These are phyloP conservation scores for Aureoboletus auriporus DNA, from an alignment of 768 basidiomycete genomes.

Conservation along the genomic window DNA sequence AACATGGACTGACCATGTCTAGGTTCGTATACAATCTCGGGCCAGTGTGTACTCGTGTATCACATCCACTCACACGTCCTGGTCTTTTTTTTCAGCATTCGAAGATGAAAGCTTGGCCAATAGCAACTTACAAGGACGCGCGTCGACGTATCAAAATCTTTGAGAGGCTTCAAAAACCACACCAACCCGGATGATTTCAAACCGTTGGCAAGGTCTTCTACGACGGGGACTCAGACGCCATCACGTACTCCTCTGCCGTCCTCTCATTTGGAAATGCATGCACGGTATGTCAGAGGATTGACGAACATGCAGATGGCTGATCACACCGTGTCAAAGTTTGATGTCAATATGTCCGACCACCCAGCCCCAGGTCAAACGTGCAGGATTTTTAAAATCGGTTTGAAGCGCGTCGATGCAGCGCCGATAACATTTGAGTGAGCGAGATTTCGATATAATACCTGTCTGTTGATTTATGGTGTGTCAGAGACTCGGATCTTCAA, in stretches of 20 bases:
- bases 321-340: slow-evolving; percentile 26
- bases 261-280: slow-evolving; percentile 31
- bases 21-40: slow-evolving; percentile 1
- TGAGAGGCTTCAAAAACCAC: slow-evolving; percentile 35
- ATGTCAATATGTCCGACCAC: slow-evolving; percentile 31
- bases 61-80: neutral
- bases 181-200: slow-evolving; percentile 34
- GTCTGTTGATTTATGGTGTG: neutral
- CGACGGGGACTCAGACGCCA: slow-evolving; percentile 41
- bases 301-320: neutral
- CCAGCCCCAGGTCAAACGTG: slow-evolving; percentile 15
- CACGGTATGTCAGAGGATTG: slow-evolving; percentile 21
- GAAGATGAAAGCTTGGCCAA: slow-evolving; percentile 5
- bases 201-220: slow-evolving; percentile 43
- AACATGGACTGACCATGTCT: too few relatives aligned
- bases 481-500: slow-evolving; percentile 26
- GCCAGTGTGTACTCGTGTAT: neutral
- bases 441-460: neutral
- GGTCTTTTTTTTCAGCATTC: slow-evolving; percentile 14
- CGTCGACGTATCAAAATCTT: slow-evolving; percentile 29
- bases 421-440: slow-evolving; percentile 35
- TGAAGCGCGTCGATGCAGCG: slow-evolving; percentile 38
- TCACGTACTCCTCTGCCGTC: slow-evolving; percentile 35
- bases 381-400: slow-evolving; percentile 28
- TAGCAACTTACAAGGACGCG: neutral